Conservation (phyloP, 2,329 filamentous ascomycete genomes). For the Colletotrichum sojae region DNA sequence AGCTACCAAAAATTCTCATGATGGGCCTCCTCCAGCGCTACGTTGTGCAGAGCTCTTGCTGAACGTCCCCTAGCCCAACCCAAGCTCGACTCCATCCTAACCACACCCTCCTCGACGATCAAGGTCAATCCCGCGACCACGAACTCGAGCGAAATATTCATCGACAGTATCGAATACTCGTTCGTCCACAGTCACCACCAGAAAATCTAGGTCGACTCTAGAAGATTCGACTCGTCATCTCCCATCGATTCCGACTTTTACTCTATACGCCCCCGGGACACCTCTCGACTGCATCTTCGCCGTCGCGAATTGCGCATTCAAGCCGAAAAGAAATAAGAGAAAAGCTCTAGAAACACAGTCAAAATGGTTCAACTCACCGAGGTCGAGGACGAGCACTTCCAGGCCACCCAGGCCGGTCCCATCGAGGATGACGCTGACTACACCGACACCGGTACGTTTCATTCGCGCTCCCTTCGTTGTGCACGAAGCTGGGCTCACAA, state of each 20-base stretch:
- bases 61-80: constrained; percentile 21
- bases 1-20: constrained; percentile 41
- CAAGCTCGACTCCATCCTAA: constrained; percentile 27
- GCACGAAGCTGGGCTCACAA: too few species aligned
- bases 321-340: neutral
- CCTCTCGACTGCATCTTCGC: constrained; percentile 15
- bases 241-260: constrained; percentile 24
- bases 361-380: constrained; percentile 97
- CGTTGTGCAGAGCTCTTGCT: constrained; percentile 31
- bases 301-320: constrained; percentile 8
- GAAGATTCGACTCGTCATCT: constrained; percentile 26
- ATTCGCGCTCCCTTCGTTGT: neutral
- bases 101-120: constrained; percentile 19
- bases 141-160: constrained; percentile 26
- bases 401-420: constrained; percentile 76
- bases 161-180: constrained; percentile 17
- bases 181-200: constrained; percentile 5
- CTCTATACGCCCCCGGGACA: constrained; percentile 28
- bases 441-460: constrained; percentile 86
- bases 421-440: constrained; percentile 93
- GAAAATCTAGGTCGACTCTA: constrained; percentile 17
- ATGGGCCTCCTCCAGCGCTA: constrained; percentile 28
- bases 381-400: constrained; percentile 96
- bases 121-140: constrained; percentile 22
- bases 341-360: constrained; percentile 41